Evolutionary conservation across 495 filamentous ascomycete species (phyloP).

Genomic region (Daldinia caldariorum): DNA sequence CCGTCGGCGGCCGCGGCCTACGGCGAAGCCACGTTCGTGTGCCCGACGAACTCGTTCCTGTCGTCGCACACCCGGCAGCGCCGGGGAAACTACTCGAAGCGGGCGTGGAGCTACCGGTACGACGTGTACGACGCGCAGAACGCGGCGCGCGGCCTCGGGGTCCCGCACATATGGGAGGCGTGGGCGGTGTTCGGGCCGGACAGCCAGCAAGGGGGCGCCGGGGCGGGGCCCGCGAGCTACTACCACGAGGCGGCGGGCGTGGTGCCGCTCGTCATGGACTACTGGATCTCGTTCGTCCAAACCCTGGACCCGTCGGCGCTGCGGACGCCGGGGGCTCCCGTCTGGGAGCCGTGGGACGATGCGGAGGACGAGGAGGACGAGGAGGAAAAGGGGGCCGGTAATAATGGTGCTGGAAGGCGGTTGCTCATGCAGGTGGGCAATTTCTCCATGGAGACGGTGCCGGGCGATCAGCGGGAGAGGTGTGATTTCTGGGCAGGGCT

Average conservation of each 20-base stretch:
- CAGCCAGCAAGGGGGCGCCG: constrained; percentile 29
- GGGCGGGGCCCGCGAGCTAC: constrained; percentile 45
- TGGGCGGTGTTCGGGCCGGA: constrained; percentile 57
- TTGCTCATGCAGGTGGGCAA: constrained; percentile 49
- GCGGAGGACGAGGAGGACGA: neutral
- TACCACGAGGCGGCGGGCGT: constrained; percentile 11
- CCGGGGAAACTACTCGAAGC: constrained; percentile 27
- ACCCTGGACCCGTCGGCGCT: constrained; percentile 50
- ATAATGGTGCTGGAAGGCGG: constrained; percentile 20
- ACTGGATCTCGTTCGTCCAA: constrained; percentile 55
- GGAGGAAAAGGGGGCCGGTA: neutral
- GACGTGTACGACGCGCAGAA: constrained; percentile 44
- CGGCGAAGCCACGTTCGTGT: constrained; percentile 72
- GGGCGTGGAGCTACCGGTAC: constrained; percentile 47
- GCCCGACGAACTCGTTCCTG: constrained; percentile 59
- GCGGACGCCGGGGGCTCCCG: constrained; percentile 36
- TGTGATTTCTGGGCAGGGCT: constrained; percentile 65
- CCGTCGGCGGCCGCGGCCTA: constrained; percentile 61
- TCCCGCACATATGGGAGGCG: constrained; percentile 52
- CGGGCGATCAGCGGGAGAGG: constrained; percentile 49
- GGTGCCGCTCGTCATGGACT: constrained; percentile 49
- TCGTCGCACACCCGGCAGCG: constrained; percentile 19
- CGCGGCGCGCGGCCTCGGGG: constrained; percentile 41
- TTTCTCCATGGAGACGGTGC: constrained; percentile 48
- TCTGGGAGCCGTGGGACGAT: constrained; percentile 50